Conservation (phyloP, 2,329 filamentous ascomycete species). For the Camillea tinctor region DNA sequence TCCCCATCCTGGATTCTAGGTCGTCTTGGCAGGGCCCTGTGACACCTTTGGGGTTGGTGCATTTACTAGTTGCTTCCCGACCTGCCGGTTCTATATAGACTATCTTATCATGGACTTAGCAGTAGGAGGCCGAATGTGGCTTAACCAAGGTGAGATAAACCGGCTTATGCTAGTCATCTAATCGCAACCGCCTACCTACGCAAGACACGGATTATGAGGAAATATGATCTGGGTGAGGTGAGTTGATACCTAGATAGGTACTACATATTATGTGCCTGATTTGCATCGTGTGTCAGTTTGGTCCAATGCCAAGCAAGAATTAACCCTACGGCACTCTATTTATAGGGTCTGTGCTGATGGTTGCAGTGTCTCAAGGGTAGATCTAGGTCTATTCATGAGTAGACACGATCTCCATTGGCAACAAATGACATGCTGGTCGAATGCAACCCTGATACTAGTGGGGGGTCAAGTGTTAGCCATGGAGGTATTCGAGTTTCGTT, state of each 20-base stretch:
- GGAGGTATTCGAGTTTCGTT: not conserved
- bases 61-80: not conserved
- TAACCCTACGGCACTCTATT: not conserved
- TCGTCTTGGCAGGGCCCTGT: not conserved
- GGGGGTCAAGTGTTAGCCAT: not conserved
- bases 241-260: not conserved
- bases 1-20: not conserved
- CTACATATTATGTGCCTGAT: no score
- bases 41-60: not conserved
- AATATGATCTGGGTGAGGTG: not conserved
- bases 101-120: no score
- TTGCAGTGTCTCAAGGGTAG: not conserved
- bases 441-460: not conserved
- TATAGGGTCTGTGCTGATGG: not conserved
- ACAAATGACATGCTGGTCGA: not conserved
- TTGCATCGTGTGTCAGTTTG: not conserved
- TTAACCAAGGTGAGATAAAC: no score
- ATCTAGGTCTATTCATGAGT: not conserved
- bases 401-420: not conserved
- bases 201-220: not conserved
- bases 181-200: not conserved
- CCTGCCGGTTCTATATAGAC: no score
- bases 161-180: no score
- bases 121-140: no score
- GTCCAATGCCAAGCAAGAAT: not conserved